Evolutionary conservation across 2,329 filamentous ascomycete genomes (phyloP).

Genomic region (Chrysosporium queenslandicum): DNA sequence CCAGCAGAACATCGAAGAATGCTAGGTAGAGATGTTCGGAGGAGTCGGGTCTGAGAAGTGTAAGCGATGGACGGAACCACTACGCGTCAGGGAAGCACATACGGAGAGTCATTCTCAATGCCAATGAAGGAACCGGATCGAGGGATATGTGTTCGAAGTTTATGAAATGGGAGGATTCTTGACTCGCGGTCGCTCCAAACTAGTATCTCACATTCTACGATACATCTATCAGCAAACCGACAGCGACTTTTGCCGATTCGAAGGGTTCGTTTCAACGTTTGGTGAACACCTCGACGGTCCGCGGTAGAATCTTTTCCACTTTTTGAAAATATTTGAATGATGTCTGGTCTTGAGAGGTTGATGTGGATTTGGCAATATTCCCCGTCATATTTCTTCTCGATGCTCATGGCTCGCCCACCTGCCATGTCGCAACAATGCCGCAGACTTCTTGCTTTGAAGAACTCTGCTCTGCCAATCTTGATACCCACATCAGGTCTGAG

Average conservation of each 20-base stretch:
- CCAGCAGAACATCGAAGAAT: constrained; percentile 50
- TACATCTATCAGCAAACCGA: constrained; percentile 55
- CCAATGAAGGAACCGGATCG: constrained; percentile 62
- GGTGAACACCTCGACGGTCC: constrained; percentile 55
- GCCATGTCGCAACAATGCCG: constrained; percentile 63
- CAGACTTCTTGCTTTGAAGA: constrained; percentile 59
- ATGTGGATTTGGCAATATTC: constrained; percentile 88
- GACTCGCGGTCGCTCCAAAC: constrained; percentile 60
- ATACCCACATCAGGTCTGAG: constrained; percentile 49
- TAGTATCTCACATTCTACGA: constrained; percentile 73
- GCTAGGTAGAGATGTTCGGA: constrained; percentile 52
- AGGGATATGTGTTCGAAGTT: constrained; percentile 68
- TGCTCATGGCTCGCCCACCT: constrained; percentile 52
- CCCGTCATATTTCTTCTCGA: constrained; percentile 76
- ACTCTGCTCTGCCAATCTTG: constrained; percentile 56
- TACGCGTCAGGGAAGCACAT: constrained; percentile 21
- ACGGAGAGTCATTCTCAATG: constrained; percentile 59
- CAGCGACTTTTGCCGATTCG: constrained; percentile 50
- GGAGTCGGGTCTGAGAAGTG: constrained; percentile 34
- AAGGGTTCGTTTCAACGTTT: constrained; percentile 55
- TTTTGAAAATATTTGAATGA: constrained; percentile 79
- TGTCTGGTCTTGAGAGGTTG: constrained; percentile 49
- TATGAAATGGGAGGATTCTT: constrained; percentile 64
- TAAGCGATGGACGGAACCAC: constrained; percentile 11
- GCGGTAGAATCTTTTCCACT: constrained; percentile 79